Percentiles rank a stretch among this genome's conserved stretches.
phyloP scores from a whole-genome alignment of 441 rosid species.

The Gossypium trilobum region DNA sequence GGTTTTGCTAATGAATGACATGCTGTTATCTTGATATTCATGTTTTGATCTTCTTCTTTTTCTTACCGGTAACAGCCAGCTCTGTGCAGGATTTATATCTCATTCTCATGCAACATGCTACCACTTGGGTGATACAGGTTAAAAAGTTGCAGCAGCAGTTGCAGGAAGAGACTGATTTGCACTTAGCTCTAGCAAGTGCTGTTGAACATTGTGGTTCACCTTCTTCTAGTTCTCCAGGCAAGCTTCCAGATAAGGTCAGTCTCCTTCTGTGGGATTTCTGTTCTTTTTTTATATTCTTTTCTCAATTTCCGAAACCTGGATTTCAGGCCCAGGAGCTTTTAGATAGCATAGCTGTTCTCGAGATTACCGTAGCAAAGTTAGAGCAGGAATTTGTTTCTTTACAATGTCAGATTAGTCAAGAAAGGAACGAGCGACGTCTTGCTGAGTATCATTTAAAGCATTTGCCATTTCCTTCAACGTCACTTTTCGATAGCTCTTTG shows the following conservation, averaged over 20 bases:
- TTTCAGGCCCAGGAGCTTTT: conserved; percentile 71
- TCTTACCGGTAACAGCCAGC: not conserved
- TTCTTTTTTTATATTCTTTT: conserved; percentile 16
- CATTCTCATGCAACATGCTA: not conserved
- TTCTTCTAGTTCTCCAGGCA: conserved; percentile 40
- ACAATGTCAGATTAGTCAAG: conserved; percentile 70
- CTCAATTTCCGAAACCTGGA: conserved; percentile 7
- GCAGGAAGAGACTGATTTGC: conserved; percentile 64
- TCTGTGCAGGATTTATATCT: not conserved
- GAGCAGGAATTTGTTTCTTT: conserved; percentile 65
- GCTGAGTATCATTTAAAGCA: conserved; percentile 51
- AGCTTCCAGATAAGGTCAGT: conserved; percentile 63
- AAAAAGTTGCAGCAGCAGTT: conserved; percentile 58
- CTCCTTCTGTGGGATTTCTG: conserved; percentile 10
- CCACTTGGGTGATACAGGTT: conserved; percentile 35
- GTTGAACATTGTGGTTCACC: conserved; percentile 49
- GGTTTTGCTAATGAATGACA: not conserved
- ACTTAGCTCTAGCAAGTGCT: conserved; percentile 54
- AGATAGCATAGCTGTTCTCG: conserved; percentile 58
- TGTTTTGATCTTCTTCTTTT: not conserved
- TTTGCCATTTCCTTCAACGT: conserved; percentile 28
- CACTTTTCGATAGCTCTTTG: conserved; percentile 26
- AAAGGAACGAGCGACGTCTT: conserved; percentile 70
- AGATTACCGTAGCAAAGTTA: conserved; percentile 66
- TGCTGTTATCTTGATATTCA: not conserved